Conservation (phyloP, 192 early-diverging fungal species). For the Rhizophagus prolifer region DNA sequence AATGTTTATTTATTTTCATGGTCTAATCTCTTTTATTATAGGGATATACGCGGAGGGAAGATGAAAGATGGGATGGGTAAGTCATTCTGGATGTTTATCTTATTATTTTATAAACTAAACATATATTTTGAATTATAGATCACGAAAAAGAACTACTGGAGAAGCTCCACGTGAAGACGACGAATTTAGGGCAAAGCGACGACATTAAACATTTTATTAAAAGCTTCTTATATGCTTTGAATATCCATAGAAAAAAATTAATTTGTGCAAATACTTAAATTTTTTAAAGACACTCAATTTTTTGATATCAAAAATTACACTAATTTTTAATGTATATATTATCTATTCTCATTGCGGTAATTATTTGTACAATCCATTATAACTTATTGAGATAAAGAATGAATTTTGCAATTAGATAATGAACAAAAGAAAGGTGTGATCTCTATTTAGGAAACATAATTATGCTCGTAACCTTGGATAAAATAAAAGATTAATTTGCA, state of each 20-base stretch:
- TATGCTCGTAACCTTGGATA: too few relatives aligned
- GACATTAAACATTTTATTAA: slow-evolving; percentile 12
- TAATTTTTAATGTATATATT: too few relatives aligned
- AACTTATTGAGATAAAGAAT: not conserved
- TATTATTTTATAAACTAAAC: not conserved
- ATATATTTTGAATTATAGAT: not conserved
- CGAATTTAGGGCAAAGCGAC: slow-evolving; percentile 6
- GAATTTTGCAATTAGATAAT: not conserved
- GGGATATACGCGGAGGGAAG: not conserved
- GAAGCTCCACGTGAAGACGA: slow-evolving; percentile 9
- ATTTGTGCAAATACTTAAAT: too few relatives aligned
- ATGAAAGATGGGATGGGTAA: slow-evolving; percentile 11
- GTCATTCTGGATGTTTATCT: not conserved
- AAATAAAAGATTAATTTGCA: too few relatives aligned
- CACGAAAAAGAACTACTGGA: slow-evolving; percentile 5
- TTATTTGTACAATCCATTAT: not conserved
- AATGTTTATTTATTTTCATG: not conserved
- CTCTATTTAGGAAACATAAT: too few relatives aligned
- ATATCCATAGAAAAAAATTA: too few relatives aligned
- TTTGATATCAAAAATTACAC: too few relatives aligned
- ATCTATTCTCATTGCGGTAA: too few relatives aligned
- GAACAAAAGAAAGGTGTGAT: not conserved
- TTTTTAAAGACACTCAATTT: too few relatives aligned
- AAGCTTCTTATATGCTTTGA: too few relatives aligned
- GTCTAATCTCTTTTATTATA: not conserved